These are phyloP conservation scores for Rhytidhysteron rufulum DNA, from an alignment of 2,329 filamentous ascomycete genomes.

Conservation along the genomic window DNA sequence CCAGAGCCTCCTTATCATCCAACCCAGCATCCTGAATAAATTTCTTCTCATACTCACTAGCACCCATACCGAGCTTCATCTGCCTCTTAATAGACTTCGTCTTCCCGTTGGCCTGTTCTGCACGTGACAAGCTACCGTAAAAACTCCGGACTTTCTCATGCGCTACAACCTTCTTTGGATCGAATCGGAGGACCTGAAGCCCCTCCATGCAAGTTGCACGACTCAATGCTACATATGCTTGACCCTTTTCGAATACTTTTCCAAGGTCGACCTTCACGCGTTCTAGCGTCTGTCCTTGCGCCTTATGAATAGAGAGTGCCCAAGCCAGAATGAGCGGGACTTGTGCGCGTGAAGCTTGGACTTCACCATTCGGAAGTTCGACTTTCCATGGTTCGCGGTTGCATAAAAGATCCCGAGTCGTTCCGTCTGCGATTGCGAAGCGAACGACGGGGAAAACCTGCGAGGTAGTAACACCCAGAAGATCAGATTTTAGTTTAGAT, in stretches of 20 bases:
- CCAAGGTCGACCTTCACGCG: conserved; percentile 92
- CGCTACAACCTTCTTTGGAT: conserved; percentile 88
- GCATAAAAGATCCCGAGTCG: conserved; percentile 71
- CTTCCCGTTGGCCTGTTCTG: conserved; percentile 47
- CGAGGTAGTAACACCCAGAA: conserved; percentile 45
- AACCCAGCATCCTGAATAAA: conserved; percentile 17
- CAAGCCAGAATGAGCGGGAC: conserved; percentile 88
- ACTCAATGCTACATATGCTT: conserved; percentile 94
- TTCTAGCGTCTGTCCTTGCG: conserved; percentile 90
- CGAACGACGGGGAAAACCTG: conserved; percentile 77
- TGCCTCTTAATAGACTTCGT: conserved; percentile 25
- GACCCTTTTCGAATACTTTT: conserved; percentile 92
- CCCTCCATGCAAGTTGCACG: conserved; percentile 85
- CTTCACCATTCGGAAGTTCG: conserved; percentile 89
- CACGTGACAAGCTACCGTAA: conserved; percentile 76
- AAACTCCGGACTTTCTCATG: conserved; percentile 83
- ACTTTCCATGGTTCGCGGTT: conserved; percentile 92
- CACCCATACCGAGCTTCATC: conserved; percentile 14
- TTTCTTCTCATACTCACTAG: conserved; percentile 25
- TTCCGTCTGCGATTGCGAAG: conserved; percentile 77
- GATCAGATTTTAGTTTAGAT: conserved; percentile 45
- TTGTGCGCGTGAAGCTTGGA: conserved; percentile 77
- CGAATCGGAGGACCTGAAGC: conserved; percentile 82
- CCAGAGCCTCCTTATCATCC: conserved; percentile 7
- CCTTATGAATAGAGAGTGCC: conserved; percentile 97